These are phyloP conservation scores for Scortechinia acanthostroma DNA, from an alignment of 2,329 filamentous ascomycete species.

Conservation along the genomic window DNA sequence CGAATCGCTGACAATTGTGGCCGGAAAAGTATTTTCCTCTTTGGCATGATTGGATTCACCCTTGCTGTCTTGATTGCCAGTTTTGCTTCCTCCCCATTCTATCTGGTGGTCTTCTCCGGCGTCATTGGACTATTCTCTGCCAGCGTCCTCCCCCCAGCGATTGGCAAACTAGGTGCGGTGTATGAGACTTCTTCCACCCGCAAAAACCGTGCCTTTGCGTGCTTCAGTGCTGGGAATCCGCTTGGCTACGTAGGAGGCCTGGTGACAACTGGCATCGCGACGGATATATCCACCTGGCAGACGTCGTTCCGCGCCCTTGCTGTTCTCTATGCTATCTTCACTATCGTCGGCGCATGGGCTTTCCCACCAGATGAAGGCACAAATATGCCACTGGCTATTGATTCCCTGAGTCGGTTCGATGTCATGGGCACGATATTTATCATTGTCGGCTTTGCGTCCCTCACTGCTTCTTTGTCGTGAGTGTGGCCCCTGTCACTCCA, in stretches of 20 bases:
- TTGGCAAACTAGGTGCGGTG: constrained; percentile 54
- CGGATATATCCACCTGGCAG: constrained; percentile 55
- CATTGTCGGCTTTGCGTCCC: constrained; percentile 57
- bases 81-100: constrained; percentile 49
- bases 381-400: constrained; percentile 25
- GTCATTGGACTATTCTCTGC: constrained; percentile 59
- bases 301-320: constrained; percentile 54
- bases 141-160: constrained; percentile 54
- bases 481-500: constrained; percentile 11
- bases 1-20: constrained; percentile 61
- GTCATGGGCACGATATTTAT: constrained; percentile 51
- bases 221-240: constrained; percentile 37
- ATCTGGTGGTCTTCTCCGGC: constrained; percentile 55
- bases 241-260: constrained; percentile 31
- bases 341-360: constrained; percentile 48
- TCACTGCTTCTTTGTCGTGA: constrained; percentile 52
- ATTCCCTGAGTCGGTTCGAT: constrained; percentile 49
- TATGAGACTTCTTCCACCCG: constrained; percentile 52
- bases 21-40: constrained; percentile 51
- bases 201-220: constrained; percentile 61
- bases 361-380: constrained; percentile 47
- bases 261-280: constrained; percentile 54
- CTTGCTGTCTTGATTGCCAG: constrained; percentile 47
- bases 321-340: constrained; percentile 56
- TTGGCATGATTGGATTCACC: constrained; percentile 49